A percentile compares a stretch with the other conserved stretches of the same genome.
Conservation (phyloP, 441 rosid species). For the Jatropha podagrica region DNA sequence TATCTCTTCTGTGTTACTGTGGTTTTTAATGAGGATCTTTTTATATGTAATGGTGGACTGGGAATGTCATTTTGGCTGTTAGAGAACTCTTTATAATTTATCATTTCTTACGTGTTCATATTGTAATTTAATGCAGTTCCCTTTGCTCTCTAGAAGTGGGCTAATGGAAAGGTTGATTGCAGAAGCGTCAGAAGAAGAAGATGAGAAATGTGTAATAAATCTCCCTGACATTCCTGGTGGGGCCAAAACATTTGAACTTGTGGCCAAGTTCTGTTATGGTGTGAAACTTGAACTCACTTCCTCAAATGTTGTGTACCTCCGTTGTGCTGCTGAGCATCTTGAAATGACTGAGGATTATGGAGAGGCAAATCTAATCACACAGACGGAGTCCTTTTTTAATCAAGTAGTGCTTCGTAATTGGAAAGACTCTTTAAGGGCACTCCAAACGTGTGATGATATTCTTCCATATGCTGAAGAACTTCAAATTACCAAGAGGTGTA, state of each 20-base stretch:
- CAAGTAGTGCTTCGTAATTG: conserved; percentile 81
- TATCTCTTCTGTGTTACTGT: background rate
- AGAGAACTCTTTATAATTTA: background rate
- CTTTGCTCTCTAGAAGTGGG: conserved; percentile 94
- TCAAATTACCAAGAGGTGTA: conserved; percentile 69
- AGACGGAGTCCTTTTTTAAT: conserved; percentile 82
- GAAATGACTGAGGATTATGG: conserved; percentile 95
- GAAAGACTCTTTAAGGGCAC: conserved; percentile 84
- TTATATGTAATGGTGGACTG: background rate
- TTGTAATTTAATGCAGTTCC: conserved; percentile 62
- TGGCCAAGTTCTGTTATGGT: conserved; percentile 95
- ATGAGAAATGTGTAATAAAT: conserved; percentile 60
- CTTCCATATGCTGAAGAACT: conserved; percentile 68
- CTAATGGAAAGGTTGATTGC: conserved; percentile 85
- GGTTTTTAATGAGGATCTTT: background rate
- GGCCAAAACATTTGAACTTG: conserved; percentile 87
- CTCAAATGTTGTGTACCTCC: conserved; percentile 76
- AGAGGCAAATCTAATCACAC: conserved; percentile 74
- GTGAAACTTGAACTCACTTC: conserved; percentile 93
- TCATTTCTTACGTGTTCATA: conserved; percentile 8
- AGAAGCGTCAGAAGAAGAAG: conserved; percentile 69
- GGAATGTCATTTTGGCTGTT: conserved; percentile 7
- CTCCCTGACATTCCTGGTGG: conserved; percentile 78
- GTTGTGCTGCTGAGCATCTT: conserved; percentile 86
- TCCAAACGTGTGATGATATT: conserved; percentile 79